Conservation (phyloP, 257 asterid species). For the Solanum pinnatisectum region DNA sequence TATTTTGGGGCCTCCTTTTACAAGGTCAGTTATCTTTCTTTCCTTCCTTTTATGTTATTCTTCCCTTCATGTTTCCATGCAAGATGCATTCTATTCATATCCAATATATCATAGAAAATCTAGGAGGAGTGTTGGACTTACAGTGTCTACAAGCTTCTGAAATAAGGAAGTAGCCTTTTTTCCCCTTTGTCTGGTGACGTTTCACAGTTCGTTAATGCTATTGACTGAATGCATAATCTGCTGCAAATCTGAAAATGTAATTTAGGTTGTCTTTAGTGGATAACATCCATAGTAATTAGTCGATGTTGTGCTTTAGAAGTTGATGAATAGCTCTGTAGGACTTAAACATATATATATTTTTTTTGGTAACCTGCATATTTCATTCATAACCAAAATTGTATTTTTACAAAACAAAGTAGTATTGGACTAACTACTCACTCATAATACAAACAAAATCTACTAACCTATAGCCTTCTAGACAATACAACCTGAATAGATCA, state of each 20-base stretch:
- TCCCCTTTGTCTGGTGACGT: background rate
- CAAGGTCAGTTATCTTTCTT: conserved; percentile 45
- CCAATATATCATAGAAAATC: background rate
- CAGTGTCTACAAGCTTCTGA: background rate
- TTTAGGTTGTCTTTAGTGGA: background rate
- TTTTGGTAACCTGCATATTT: no score
- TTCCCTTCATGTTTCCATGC: background rate
- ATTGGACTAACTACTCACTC: no score
- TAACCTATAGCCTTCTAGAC: no score
- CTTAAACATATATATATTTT: background rate
- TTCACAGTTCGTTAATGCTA: background rate
- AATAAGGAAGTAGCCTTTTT: background rate
- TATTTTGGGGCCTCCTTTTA: conserved; percentile 73
- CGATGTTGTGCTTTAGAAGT: background rate
- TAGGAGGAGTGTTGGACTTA: background rate
- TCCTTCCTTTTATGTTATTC: background rate
- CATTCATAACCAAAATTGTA: no score
- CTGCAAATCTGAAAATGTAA: background rate
- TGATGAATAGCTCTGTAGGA: background rate
- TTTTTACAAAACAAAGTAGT: no score
- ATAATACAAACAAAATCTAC: no score
- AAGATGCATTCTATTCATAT: background rate
- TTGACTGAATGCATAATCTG: background rate
- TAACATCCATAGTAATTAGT: background rate
- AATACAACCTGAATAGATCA: no score